Conservation (phyloP, 768 basidiomycete species). For the Mycena metata region DNA sequence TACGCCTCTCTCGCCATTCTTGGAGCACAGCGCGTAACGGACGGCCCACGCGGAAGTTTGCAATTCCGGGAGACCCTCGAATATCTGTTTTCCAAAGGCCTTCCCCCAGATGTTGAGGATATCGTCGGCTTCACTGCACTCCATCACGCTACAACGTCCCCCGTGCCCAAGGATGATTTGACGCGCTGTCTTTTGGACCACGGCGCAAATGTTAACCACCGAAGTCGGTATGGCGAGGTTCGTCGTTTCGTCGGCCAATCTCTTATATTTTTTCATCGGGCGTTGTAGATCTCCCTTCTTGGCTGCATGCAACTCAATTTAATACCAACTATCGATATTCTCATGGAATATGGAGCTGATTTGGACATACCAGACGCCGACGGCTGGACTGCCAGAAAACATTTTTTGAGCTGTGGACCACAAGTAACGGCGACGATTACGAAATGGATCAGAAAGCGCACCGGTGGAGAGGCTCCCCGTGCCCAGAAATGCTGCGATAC, state of each 20-base stretch:
- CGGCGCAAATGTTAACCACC: slow-evolving; percentile 64
- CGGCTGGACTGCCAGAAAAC: slow-evolving; percentile 37
- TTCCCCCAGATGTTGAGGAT: slow-evolving; percentile 57
- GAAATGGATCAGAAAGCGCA: slow-evolving; percentile 54
- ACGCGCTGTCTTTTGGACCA: slow-evolving; percentile 56
- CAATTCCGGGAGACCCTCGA: slow-evolving; percentile 53
- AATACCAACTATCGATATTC: slow-evolving; percentile 52
- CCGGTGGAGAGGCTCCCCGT: slow-evolving; percentile 55
- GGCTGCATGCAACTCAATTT: slow-evolving; percentile 41
- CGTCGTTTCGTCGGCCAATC: slow-evolving; percentile 2
- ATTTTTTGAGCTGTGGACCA: slow-evolving; percentile 28
- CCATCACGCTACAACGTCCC: slow-evolving; percentile 56
- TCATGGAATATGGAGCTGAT: slow-evolving; percentile 66
- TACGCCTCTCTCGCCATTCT: slow-evolving; percentile 56
- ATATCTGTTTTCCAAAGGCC: slow-evolving; percentile 57
- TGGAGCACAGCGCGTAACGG: slow-evolving; percentile 55
- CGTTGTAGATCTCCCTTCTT: slow-evolving; percentile 21
- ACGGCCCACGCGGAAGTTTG: slow-evolving; percentile 29
- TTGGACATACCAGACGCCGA: slow-evolving; percentile 53
- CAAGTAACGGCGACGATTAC: slow-evolving; percentile 32
- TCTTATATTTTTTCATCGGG: neutral
- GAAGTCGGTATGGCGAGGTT: slow-evolving; percentile 63
- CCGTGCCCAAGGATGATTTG: slow-evolving; percentile 45
- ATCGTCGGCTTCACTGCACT: slow-evolving; percentile 65
- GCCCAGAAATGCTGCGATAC: slow-evolving; percentile 61